These are phyloP conservation scores for Fomitopsis schrenkii DNA, from an alignment of 1,284 basidiomycete species.

Conservation along the genomic window DNA sequence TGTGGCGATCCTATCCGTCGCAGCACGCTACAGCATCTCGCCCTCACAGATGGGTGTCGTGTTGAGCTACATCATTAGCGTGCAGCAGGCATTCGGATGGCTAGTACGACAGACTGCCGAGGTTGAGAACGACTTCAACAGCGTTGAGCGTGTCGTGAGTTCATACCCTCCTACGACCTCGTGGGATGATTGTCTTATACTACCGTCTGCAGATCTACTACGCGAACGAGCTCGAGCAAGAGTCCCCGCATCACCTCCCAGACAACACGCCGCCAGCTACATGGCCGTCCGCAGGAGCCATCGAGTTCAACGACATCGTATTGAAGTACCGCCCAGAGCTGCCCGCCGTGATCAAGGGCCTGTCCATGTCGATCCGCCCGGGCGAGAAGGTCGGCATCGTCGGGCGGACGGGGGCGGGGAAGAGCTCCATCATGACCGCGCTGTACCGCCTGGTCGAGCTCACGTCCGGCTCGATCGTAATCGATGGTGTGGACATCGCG, in stretches of 20 bases:
- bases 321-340: conserved; percentile 72
- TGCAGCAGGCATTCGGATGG: conserved; percentile 79
- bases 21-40: conserved; percentile 68
- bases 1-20: conserved; percentile 78
- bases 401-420: conserved; percentile 74
- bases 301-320: conserved; percentile 60
- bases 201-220: conserved; percentile 51
- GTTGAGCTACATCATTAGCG: conserved; percentile 73
- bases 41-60: conserved; percentile 76
- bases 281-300: conserved; percentile 68
- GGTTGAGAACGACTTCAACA: conserved; percentile 91
- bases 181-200: background rate
- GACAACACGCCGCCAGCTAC: conserved; percentile 51
- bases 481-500: conserved; percentile 68
- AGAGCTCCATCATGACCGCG: conserved; percentile 60
- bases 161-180: background rate
- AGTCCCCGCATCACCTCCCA: conserved; percentile 66
- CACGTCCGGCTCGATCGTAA: conserved; percentile 57
- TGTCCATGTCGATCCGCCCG: conserved; percentile 60
- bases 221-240: conserved; percentile 71
- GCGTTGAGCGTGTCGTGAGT: conserved; percentile 70
- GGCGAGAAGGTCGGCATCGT: conserved; percentile 92
- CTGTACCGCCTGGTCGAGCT: conserved; percentile 49
- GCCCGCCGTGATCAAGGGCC: conserved; percentile 62
- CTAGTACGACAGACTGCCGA: conserved; percentile 82